phyloP scores from a whole-genome alignment of 345 rosid genomes.

The Corchorus capsularis region DNA sequence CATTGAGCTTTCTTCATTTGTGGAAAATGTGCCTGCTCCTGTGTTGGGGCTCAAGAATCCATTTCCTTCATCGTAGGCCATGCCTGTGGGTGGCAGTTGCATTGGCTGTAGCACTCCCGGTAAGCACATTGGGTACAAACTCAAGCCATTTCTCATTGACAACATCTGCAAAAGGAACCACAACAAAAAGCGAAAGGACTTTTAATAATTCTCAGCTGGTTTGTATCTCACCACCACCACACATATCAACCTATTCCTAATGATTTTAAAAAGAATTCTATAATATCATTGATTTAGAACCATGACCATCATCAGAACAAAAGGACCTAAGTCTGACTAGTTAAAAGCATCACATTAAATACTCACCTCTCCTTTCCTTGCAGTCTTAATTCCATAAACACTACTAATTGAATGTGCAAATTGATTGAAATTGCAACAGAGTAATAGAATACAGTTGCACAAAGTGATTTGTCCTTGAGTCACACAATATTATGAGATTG shows the following conservation, averaged over 20 bases:
- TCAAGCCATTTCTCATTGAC: constrained; percentile 58
- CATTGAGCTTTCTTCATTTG: constrained; percentile 36
- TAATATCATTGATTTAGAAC: background rate
- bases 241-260: background rate
- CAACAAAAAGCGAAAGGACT: background rate
- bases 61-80: constrained; percentile 42
- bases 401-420: constrained; percentile 74
- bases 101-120: constrained; percentile 49
- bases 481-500: constrained; percentile 23
- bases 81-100: constrained; percentile 43
- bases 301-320: background rate
- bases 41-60: constrained; percentile 34
- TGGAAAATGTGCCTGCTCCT: constrained; percentile 35
- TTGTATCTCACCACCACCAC: background rate
- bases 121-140: constrained; percentile 53
- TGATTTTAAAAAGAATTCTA: background rate
- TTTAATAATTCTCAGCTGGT: background rate
- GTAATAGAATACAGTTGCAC: constrained; percentile 66
- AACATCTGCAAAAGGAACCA: constrained; percentile 50
- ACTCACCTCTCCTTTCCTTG: constrained; percentile 74
- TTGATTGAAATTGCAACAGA: constrained; percentile 58
- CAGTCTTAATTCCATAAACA: constrained; percentile 61
- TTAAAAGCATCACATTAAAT: constrained; percentile 74
- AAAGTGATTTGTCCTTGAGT: constrained; percentile 50
- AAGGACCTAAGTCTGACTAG: constrained; percentile 14